Evolutionary conservation across 805 yeast genomes (phyloP).

Genomic region (Starmera quercuum): DNA sequence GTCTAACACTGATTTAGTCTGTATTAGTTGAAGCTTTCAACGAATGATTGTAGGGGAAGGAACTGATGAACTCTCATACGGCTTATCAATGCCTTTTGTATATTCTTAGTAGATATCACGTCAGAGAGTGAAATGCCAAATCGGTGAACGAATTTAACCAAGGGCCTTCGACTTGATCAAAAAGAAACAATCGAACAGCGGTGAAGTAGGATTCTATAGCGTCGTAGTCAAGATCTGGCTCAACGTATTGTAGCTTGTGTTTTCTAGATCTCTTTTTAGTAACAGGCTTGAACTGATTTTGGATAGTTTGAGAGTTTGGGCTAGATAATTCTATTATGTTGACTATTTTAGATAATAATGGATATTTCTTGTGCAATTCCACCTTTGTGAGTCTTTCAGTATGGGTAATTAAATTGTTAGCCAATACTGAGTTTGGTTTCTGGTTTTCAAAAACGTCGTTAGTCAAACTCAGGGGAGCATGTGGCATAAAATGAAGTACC

Average conservation of each 20-base stretch:
- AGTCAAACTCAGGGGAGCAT: constrained; percentile 57
- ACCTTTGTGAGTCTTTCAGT: constrained; percentile 42
- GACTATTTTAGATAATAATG: constrained; percentile 32
- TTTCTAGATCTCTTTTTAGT: constrained; percentile 20
- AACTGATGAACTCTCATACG: no score
- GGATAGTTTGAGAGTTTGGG: not conserved
- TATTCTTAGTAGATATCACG: not conserved
- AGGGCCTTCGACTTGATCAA: constrained; percentile 22
- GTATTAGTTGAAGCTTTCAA: no score
- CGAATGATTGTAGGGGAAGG: no score
- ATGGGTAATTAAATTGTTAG: constrained; percentile 45
- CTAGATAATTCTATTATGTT: constrained; percentile 4
- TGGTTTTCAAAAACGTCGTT: constrained; percentile 27
- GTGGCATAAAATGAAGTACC: constrained; percentile 60
- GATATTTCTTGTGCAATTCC: constrained; percentile 36
- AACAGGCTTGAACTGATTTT: constrained; percentile 17
- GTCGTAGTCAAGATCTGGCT: constrained; percentile 27
- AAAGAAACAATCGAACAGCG: constrained; percentile 13
- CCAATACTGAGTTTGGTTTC: constrained; percentile 34
- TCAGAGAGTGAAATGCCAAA: constrained; percentile 33
- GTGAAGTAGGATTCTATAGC: constrained; percentile 25
- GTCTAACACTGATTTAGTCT: no score
- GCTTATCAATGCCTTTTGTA: not conserved
- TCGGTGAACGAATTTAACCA: constrained; percentile 52
- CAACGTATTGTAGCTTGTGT: constrained; percentile 15